A percentile compares a stretch with the other conserved stretches of the same genome.
phyloP scores from a whole-genome alignment of 1,284 basidiomycete species.

The Leucoagaricus sp. region DNA sequence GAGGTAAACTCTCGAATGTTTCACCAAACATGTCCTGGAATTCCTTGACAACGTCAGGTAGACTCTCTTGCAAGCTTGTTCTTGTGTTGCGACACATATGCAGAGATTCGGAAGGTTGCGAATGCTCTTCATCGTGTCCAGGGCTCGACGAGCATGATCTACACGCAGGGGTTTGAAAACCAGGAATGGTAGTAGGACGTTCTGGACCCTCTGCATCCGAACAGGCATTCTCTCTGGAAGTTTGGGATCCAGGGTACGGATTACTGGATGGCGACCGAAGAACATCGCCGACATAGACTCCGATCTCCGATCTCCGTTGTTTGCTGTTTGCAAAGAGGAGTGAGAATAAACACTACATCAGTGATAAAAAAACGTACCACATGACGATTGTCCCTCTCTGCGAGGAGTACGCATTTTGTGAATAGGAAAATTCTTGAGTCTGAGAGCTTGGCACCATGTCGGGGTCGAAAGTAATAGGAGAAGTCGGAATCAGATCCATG shows the following conservation, averaged over 20 bases:
- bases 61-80: slow-evolving; percentile 9
- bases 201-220: neutral
- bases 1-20: slow-evolving; percentile 44
- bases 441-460: slow-evolving; percentile 13
- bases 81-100: neutral
- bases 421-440: slow-evolving; percentile 7
- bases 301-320: too few relatives aligned
- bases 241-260: neutral
- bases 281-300: neutral
- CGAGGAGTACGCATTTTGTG: neutral
- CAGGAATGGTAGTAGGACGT: neutral
- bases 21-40: slow-evolving; percentile 43
- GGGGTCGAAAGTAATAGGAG: neutral
- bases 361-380: too few relatives aligned
- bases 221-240: neutral
- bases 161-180: neutral
- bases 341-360: too few relatives aligned
- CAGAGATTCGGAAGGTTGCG: neutral
- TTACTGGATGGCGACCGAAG: neutral
- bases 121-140: neutral
- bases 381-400: neutral
- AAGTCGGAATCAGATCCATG: neutral
- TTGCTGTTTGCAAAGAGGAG: too few relatives aligned
- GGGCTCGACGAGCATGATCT: neutral
- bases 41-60: slow-evolving; percentile 32